A percentile compares a stretch with the other conserved stretches of the same genome.
phyloP scores from a whole-genome alignment of 768 basidiomycete genomes.

The Coprinopsis sp. region DNA sequence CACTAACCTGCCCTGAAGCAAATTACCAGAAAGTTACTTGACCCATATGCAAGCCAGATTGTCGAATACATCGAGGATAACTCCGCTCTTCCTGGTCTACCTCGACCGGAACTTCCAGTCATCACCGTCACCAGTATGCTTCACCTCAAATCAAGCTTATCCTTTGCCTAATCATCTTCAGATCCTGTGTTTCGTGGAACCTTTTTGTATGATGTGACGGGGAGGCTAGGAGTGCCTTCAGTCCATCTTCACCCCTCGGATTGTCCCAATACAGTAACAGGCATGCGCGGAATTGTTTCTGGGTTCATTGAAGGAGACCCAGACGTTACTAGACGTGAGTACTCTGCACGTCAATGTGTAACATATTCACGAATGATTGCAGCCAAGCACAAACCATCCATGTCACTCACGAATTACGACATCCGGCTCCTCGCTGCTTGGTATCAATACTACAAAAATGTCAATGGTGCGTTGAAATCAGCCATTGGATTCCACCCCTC shows the following conservation, averaged over 20 bases:
- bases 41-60: slow-evolving; percentile 42
- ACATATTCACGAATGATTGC: slow-evolving; percentile 1
- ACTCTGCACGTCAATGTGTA: neutral
- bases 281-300: slow-evolving; percentile 52
- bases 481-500: neutral
- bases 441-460: slow-evolving; percentile 42
- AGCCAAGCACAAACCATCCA: slow-evolving; percentile 45
- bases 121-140: slow-evolving; percentile 51
- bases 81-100: slow-evolving; percentile 48
- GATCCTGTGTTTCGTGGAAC: slow-evolving; percentile 43
- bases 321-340: slow-evolving; percentile 20
- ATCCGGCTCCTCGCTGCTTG: slow-evolving; percentile 56
- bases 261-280: slow-evolving; percentile 43
- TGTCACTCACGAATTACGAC: slow-evolving; percentile 58
- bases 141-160: neutral
- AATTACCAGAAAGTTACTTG: slow-evolving; percentile 44
- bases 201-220: slow-evolving; percentile 42
- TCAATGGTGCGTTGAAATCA: slow-evolving; percentile 35
- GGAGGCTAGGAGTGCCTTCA: slow-evolving; percentile 28
- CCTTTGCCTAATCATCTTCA: slow-evolving; percentile 12
- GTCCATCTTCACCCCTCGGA: slow-evolving; percentile 56
- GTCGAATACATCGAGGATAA: slow-evolving; percentile 44
- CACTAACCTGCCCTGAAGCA: slow-evolving; percentile 27
- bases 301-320: slow-evolving; percentile 44
- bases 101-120: slow-evolving; percentile 56